phyloP scores from a whole-genome alignment of 805 yeast species.

The Barnettozyma sp. region DNA sequence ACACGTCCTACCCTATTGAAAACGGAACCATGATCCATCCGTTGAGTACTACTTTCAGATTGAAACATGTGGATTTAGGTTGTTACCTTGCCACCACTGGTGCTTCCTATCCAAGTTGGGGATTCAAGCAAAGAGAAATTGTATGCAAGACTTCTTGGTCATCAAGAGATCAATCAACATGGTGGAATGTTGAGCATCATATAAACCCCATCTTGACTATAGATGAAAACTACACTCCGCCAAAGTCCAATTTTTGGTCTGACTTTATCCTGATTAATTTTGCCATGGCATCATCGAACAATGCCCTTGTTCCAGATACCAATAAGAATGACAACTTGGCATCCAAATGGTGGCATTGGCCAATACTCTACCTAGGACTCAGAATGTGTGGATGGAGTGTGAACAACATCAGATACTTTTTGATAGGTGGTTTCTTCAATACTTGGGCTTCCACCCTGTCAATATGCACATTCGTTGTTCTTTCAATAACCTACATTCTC shows the following conservation, averaged over 20 bases:
- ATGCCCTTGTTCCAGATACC: slow-evolving; percentile 68
- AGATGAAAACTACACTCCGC: slow-evolving; percentile 44
- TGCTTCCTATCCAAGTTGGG: slow-evolving; percentile 68
- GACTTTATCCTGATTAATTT: slow-evolving; percentile 69
- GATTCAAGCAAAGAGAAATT: slow-evolving; percentile 77
- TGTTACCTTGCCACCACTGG: slow-evolving; percentile 79
- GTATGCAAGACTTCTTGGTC: slow-evolving; percentile 53
- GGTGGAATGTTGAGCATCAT: slow-evolving; percentile 84
- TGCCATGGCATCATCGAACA: slow-evolving; percentile 84
- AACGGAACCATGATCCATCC: slow-evolving; percentile 62
- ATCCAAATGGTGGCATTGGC: slow-evolving; percentile 84
- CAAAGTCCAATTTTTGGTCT: slow-evolving; percentile 66
- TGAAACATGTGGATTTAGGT: slow-evolving; percentile 54
- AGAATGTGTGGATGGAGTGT: slow-evolving; percentile 70
- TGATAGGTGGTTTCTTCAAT: slow-evolving; percentile 69
- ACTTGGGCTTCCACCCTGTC: slow-evolving; percentile 67
- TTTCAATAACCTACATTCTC: slow-evolving; percentile 33
- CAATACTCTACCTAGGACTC: slow-evolving; percentile 61
- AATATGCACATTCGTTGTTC: slow-evolving; percentile 40
- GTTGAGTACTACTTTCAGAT: slow-evolving; percentile 66
- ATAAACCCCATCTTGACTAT: slow-evolving; percentile 50
- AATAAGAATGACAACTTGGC: slow-evolving; percentile 68
- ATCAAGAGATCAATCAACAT: slow-evolving; percentile 68
- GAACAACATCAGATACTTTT: slow-evolving; percentile 49
- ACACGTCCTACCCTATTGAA: slow-evolving; percentile 33